phyloP scores from a whole-genome alignment of 371 early-diverging fungal genomes.

The Furculomyces boomerangus region DNA sequence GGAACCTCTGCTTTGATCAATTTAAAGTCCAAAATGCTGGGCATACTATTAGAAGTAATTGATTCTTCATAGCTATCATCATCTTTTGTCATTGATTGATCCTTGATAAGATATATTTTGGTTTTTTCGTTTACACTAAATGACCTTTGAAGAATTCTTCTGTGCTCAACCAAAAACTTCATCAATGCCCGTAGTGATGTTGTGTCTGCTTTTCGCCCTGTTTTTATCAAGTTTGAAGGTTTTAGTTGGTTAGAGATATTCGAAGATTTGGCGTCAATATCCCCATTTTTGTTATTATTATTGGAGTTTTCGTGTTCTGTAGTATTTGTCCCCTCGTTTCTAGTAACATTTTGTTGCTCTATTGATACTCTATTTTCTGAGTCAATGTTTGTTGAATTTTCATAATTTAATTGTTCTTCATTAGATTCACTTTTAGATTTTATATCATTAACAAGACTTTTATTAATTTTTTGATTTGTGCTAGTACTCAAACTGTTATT shows the following conservation, averaged over 20 bases:
- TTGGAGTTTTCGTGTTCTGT: not conserved
- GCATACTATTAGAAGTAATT: not conserved
- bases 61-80: not conserved
- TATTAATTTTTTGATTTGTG: not conserved
- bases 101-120: constrained; percentile 4
- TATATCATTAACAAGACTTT: not conserved
- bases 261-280: too few relatives aligned
- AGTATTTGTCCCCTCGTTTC: too few relatives aligned
- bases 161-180: constrained; percentile 24
- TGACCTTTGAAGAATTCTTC: constrained; percentile 18
- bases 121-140: constrained; percentile 1
- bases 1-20: constrained; percentile 5
- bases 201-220: constrained; percentile 12
- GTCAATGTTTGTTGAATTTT: too few relatives aligned
- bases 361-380: too few relatives aligned
- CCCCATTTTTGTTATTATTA: constrained; percentile 3
- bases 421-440: too few relatives aligned
- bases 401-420: too few relatives aligned
- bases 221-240: too few relatives aligned
- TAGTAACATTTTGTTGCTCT: too few relatives aligned
- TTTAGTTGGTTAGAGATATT: too few relatives aligned
- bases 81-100: not conserved
- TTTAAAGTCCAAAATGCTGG: not conserved
- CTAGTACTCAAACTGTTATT: not conserved
- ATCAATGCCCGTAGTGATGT: constrained; percentile 12